Conservation (phyloP, 1,139 yeast genomes). For the Geotrichum aggregatum region DNA sequence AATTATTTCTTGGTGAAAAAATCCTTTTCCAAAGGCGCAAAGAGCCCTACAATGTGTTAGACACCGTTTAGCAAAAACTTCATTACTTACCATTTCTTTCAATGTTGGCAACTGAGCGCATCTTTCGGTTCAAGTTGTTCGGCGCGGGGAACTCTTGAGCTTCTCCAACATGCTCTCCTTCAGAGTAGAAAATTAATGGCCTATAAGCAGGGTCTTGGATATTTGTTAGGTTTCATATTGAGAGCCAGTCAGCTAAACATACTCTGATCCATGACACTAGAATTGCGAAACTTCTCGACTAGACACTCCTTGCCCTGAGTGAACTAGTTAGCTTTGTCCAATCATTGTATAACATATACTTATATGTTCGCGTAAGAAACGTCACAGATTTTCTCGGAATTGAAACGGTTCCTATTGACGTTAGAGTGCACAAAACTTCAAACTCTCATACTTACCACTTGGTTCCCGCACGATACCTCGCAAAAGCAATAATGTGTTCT, state of each 20-base stretch:
- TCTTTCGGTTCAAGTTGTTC: slow-evolving; percentile 37
- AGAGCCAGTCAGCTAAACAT: slow-evolving; percentile 9
- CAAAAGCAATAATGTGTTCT: slow-evolving; percentile 44
- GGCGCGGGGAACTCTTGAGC: slow-evolving; percentile 42
- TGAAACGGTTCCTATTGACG: slow-evolving; percentile 38
- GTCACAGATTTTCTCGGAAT: slow-evolving; percentile 49
- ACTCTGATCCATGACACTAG: slow-evolving; percentile 48
- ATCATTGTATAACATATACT: slow-evolving; percentile 21
- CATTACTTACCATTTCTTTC: slow-evolving; percentile 34
- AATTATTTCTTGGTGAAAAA: neutral
- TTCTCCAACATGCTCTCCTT: slow-evolving; percentile 41
- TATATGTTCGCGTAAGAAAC: slow-evolving; percentile 48
- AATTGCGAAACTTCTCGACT: slow-evolving; percentile 47
- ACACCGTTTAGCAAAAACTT: neutral
- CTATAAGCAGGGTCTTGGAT: slow-evolving; percentile 40
- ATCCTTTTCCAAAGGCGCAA: slow-evolving; percentile 21
- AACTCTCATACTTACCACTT: slow-evolving; percentile 38
- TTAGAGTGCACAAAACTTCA: neutral
- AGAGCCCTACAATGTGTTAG: slow-evolving; percentile 16
- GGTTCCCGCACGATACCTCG: slow-evolving; percentile 45
- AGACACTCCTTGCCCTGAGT: slow-evolving; percentile 46
- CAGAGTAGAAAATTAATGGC: slow-evolving; percentile 43
- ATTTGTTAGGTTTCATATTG: neutral
- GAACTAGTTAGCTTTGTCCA: slow-evolving; percentile 20
- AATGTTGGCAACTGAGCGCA: slow-evolving; percentile 38